These are phyloP conservation scores for Stromatinia cepivora DNA, from an alignment of 2,329 filamentous ascomycete genomes.

Conservation along the genomic window DNA sequence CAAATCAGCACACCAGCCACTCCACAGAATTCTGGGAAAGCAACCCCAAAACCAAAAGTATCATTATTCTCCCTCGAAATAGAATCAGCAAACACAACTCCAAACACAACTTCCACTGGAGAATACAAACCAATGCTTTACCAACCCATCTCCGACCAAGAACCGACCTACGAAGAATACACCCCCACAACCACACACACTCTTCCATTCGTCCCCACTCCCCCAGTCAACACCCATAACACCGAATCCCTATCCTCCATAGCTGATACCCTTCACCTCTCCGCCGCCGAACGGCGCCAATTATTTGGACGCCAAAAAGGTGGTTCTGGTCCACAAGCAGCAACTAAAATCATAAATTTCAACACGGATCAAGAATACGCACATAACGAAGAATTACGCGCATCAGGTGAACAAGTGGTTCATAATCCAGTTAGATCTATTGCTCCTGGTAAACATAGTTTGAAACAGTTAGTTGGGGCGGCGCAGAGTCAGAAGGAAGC, in stretches of 20 bases:
- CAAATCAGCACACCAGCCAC: constrained; percentile 27
- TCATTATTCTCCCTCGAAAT: constrained; percentile 68
- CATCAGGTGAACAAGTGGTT: constrained; percentile 65
- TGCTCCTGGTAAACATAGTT: constrained; percentile 83
- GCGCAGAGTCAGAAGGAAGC: constrained; percentile 82
- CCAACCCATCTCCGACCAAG: constrained; percentile 31
- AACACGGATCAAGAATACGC: constrained; percentile 86
- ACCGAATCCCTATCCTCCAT: constrained; percentile 66
- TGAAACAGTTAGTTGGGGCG: constrained; percentile 83
- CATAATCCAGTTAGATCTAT: constrained; percentile 83
- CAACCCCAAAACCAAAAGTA: constrained; percentile 60
- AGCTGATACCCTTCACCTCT: constrained; percentile 76
- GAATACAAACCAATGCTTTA: constrained; percentile 57
- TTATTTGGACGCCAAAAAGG: constrained; percentile 71
- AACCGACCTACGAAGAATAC: constrained; percentile 39
- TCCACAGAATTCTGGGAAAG: constrained; percentile 24
- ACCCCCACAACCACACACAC: constrained; percentile 35
- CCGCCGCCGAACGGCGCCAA: constrained; percentile 73
- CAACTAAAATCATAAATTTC: constrained; percentile 76
- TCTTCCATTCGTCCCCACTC: constrained; percentile 32
- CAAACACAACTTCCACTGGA: constrained; percentile 27
- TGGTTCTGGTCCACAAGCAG: constrained; percentile 43
- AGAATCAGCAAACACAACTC: constrained; percentile 38
- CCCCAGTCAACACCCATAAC: constrained; percentile 34
- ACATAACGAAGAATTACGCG: constrained; percentile 75